These are phyloP conservation scores for Combretum micranthum DNA, from an alignment of 345 rosid species.

Conservation along the genomic window DNA sequence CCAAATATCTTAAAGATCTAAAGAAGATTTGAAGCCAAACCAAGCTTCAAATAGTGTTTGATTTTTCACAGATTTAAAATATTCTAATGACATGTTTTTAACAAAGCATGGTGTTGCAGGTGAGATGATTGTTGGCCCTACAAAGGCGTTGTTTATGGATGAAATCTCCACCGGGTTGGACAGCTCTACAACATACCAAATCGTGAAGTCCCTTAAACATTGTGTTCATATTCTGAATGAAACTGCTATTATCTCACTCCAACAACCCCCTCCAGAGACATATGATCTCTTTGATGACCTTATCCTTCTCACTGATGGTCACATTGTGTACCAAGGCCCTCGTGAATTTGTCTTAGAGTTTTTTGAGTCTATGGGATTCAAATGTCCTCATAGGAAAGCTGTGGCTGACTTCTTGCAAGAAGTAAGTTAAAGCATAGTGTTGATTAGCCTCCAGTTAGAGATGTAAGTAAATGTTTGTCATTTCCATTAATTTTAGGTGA, in stretches of 20 bases:
- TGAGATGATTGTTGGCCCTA: constrained; percentile 40
- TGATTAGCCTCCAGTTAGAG: too few species aligned
- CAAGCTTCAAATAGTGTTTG: too few species aligned
- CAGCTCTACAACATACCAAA: constrained; percentile 36
- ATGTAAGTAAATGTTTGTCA: neutral
- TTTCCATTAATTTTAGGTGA: constrained; percentile 20
- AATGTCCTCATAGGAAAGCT: constrained; percentile 19
- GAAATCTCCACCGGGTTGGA: constrained; percentile 42
- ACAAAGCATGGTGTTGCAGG: constrained; percentile 10
- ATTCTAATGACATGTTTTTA: too few species aligned
- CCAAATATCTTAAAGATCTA: too few species aligned
- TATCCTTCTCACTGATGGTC: constrained; percentile 19
- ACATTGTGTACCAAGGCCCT: constrained; percentile 23
- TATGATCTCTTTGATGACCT: constrained; percentile 22
- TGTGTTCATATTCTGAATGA: constrained; percentile 23
- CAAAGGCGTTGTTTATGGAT: constrained; percentile 34
- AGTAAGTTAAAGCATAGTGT: constrained; percentile 1
- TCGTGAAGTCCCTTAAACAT: constrained; percentile 31
- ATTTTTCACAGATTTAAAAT: too few species aligned
- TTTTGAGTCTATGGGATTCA: constrained; percentile 19
- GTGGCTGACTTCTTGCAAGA: constrained; percentile 28
- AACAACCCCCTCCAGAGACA: constrained; percentile 43
- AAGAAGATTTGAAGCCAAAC: too few species aligned
- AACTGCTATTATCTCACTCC: constrained; percentile 35
- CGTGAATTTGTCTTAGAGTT: constrained; percentile 18